Evolutionary conservation across 768 basidiomycete genomes (phyloP), one percentile per base, ranked within the genome.

Genomic region (Hebeloma cylindrosporum): DNA sequence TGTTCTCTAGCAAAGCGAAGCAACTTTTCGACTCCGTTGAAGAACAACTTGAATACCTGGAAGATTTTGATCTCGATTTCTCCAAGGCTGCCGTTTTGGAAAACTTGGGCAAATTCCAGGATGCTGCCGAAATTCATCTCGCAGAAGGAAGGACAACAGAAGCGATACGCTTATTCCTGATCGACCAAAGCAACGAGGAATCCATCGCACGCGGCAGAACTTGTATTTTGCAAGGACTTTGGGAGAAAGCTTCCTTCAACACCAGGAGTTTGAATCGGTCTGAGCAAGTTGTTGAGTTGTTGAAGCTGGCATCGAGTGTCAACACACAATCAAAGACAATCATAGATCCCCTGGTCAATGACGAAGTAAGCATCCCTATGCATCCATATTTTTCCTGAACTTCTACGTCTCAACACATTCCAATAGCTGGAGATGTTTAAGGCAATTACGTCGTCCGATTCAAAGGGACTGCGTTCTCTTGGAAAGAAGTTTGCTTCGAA

Each of bases 51-150:
- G 72, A 75, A 27, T 86, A 80, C 43, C 64, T 80, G 13, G 74
- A 83, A 47, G 71, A 77, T 3, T 70, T 70, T 37, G 75, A 74
- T 22, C 60, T 85, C 2, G 78, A 80, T 48, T 47, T 68, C 8
- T 71, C 77, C 3, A 74, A 66, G 4, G 75, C 75, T 0, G 54
- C 60, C 0, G 48, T 84, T 7, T 64, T 83, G 11, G 67, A 67
- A 32, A 59, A 63, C 6, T 62, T 73, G 6, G 72, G 70, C 11
- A 67, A 67, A 50, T 68, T 60, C 31, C 42, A 47, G 2, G 76
- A 82, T 27, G 82, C 83, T 0, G 80, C 80, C 1, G 67, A 75
- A 13, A 59, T 81, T 17, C 72, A 80, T 52, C 48, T 79, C 4
- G 59, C 57, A 1, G 75, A 79, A 54, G 78, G 77, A 7, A 69